These are phyloP conservation scores for Chaetothyriales sp. DNA, from an alignment of 2,329 filamentous ascomycete genomes.

Conservation along the genomic window DNA sequence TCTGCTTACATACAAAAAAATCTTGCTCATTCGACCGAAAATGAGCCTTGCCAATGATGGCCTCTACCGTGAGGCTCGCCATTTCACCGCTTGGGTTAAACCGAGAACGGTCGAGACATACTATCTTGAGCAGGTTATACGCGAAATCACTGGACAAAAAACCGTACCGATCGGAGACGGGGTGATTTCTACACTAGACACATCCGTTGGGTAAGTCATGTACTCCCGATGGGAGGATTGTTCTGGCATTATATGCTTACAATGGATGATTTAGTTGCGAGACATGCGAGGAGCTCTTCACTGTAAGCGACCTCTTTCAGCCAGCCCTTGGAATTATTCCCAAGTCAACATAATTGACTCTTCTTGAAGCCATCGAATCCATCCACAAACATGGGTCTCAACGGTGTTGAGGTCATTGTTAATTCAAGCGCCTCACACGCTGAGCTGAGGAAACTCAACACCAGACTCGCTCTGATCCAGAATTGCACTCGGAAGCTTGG, in stretches of 20 bases:
- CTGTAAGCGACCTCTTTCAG: constrained; percentile 30
- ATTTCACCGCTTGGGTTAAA: constrained; percentile 52
- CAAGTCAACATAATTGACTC: not conserved
- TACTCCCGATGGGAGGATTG: not conserved
- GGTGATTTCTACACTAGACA: constrained; percentile 49
- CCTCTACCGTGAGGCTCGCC: constrained; percentile 48
- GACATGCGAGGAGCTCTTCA: constrained; percentile 58
- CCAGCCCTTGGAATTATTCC: constrained; percentile 9
- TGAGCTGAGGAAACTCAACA: constrained; percentile 53
- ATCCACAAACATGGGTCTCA: constrained; percentile 28
- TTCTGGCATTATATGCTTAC: not conserved
- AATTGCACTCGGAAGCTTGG: constrained; percentile 45
- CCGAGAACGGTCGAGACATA: constrained; percentile 48
- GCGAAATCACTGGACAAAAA: constrained; percentile 41
- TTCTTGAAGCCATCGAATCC: constrained; percentile 5
- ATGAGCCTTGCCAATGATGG: constrained; percentile 59
- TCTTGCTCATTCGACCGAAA: constrained; percentile 60
- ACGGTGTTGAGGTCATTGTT: constrained; percentile 58
- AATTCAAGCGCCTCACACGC: constrained; percentile 59
- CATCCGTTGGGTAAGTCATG: constrained; percentile 34
- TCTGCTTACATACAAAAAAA: constrained; percentile 51
- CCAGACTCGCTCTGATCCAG: constrained; percentile 49
- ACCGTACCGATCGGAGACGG: constrained; percentile 56
- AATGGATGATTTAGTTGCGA: constrained; percentile 31
- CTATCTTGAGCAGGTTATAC: constrained; percentile 47